Conservation (phyloP, 2,329 filamentous ascomycete species). For the Sporothrix mexicana region DNA sequence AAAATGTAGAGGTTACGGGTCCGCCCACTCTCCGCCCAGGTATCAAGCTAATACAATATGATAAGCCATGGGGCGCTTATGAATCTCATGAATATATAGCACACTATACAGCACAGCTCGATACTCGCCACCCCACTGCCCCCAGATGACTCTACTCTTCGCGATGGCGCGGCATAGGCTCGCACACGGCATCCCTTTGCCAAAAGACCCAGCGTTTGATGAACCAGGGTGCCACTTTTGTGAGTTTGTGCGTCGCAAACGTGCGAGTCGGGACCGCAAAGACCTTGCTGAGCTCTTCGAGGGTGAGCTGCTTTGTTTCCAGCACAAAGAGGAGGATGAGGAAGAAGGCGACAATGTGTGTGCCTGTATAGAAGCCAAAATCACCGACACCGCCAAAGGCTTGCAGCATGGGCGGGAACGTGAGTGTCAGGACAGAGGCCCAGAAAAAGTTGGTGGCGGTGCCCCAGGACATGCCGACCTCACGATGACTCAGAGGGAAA, state of each 20-base stretch:
- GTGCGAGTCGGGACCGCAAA: slow-evolving; percentile 63
- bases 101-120: no score
- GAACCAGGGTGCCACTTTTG: slow-evolving; percentile 43
- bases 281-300: slow-evolving; percentile 66
- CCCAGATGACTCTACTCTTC: neutral
- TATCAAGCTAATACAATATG: no score
- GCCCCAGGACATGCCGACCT: slow-evolving; percentile 63
- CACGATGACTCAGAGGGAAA: slow-evolving; percentile 72
- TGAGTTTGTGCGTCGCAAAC: slow-evolving; percentile 27
- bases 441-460: slow-evolving; percentile 35
- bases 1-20: no score
- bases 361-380: slow-evolving; percentile 61
- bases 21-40: no score
- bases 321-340: slow-evolving; percentile 64
- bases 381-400: slow-evolving; percentile 44
- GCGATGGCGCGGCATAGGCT: neutral
- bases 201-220: slow-evolving; percentile 31
- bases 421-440: slow-evolving; percentile 40
- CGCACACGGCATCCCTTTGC: slow-evolving; percentile 11
- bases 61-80: neutral
- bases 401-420: slow-evolving; percentile 51
- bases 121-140: neutral
- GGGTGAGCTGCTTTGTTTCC: slow-evolving; percentile 64
- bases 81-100: neutral
- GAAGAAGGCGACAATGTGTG: slow-evolving; percentile 62